phyloP scores from a whole-genome alignment of 805 yeast species.

The Metschnikowia orientalis region DNA sequence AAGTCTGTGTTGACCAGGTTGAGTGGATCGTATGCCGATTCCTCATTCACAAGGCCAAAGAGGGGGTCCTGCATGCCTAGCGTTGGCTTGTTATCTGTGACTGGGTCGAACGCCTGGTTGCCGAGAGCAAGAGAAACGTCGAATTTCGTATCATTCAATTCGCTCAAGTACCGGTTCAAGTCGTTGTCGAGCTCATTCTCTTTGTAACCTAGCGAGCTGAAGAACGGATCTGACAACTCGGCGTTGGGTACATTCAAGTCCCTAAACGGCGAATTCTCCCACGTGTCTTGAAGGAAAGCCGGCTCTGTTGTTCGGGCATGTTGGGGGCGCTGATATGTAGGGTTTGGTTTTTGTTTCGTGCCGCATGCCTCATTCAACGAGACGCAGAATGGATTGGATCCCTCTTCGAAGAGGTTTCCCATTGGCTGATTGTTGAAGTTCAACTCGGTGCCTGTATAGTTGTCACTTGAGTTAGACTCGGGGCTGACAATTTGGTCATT shows the following conservation, averaged over 20 bases:
- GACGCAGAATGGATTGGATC: conserved; percentile 70
- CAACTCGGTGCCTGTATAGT: conserved; percentile 12
- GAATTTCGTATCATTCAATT: conserved; percentile 44
- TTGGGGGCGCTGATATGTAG: conserved; percentile 34
- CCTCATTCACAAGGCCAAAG: conserved; percentile 48
- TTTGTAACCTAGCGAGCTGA: conserved; percentile 2
- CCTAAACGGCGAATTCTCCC: conserved; percentile 2
- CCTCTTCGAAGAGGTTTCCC: conserved; percentile 51
- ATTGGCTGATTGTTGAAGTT: conserved; percentile 15
- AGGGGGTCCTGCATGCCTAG: conserved; percentile 33
- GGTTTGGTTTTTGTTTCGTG: conserved; percentile 61
- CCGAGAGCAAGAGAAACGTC: conserved; percentile 53
- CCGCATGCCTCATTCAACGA: conserved; percentile 82
- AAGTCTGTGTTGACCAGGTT: conserved; percentile 25
- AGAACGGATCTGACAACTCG: conserved; percentile 2
- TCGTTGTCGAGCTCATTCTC: conserved; percentile 1
- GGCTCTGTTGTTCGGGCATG: conserved; percentile 4
- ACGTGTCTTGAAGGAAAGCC: conserved; percentile 5
- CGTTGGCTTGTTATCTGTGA: conserved; percentile 11
- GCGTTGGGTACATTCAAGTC: conserved; percentile 3
- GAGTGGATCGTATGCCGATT: conserved; percentile 54
- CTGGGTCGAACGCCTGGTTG: conserved; percentile 15
- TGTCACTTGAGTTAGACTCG: conserved; percentile 22
- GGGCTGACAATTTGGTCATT: conserved; percentile 36
- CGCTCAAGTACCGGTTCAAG: conserved; percentile 3